Conservation (phyloP, 1,139 yeast genomes). For the Groenewaldozyma auringiensis region DNA sequence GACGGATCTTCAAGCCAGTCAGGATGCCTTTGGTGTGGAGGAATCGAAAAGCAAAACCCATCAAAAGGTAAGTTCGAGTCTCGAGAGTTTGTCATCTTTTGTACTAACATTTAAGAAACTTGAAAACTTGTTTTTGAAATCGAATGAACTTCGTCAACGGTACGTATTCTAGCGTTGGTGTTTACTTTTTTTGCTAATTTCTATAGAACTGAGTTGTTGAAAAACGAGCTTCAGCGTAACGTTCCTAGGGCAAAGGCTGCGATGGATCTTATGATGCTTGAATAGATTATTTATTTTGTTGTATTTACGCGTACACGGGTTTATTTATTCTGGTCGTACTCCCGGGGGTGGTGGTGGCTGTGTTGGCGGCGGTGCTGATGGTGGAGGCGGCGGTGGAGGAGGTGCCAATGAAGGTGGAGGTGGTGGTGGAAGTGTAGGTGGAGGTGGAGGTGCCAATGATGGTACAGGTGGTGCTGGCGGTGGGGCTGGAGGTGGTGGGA, state of each 20-base stretch:
- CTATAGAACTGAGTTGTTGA: conserved; percentile 17
- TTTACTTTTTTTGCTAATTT: neutral
- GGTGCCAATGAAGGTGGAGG: conserved; percentile 6
- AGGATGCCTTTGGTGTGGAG: conserved; percentile 23
- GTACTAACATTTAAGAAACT: conserved; percentile 14
- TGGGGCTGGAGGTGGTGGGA: conserved; percentile 19
- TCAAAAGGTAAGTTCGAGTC: conserved; percentile 16
- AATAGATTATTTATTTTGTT: neutral
- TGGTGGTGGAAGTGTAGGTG: conserved; percentile 9
- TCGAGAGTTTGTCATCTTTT: neutral
- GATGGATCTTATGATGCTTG: conserved; percentile 13
- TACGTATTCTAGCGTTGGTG: conserved; percentile 11
- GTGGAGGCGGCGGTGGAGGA: conserved; percentile 17
- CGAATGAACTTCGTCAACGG: conserved; percentile 18
- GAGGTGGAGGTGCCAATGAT: conserved; percentile 13
- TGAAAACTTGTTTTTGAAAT: conserved; percentile 16
- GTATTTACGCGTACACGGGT: neutral
- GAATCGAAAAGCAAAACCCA: conserved; percentile 17
- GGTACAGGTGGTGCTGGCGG: conserved; percentile 12
- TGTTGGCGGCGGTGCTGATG: conserved; percentile 10
- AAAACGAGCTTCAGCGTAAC: conserved; percentile 15
- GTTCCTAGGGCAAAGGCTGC: conserved; percentile 23
- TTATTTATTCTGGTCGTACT: too few species aligned
- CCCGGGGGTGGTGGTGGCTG: conserved; percentile 11
- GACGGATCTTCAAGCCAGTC: conserved; percentile 19